These are phyloP conservation scores for Groenewaldozyma auringiensis DNA, from an alignment of 1,139 yeast species.

Conservation along the genomic window DNA sequence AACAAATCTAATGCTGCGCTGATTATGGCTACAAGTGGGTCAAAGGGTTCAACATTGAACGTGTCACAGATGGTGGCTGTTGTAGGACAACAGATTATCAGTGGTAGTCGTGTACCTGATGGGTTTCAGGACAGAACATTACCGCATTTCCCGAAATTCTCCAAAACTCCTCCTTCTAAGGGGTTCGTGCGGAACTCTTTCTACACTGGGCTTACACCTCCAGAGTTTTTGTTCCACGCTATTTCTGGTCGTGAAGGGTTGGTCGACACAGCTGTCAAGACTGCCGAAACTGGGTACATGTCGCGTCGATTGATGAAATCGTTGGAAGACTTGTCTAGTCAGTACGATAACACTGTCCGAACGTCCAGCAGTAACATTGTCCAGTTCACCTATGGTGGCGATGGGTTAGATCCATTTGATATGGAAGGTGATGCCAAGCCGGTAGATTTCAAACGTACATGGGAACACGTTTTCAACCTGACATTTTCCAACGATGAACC, in stretches of 20 bases:
- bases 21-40: slow-evolving; percentile 99
- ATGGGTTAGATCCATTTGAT: slow-evolving; percentile 95
- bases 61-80: slow-evolving; percentile 99
- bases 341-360: slow-evolving; percentile 90
- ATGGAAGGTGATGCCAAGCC: slow-evolving; percentile 99
- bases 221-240: slow-evolving; percentile 96
- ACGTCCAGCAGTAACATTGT: slow-evolving; percentile 95
- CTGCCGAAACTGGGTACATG: slow-evolving; percentile 99
- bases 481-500: slow-evolving; percentile 51
- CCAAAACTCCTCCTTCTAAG: slow-evolving; percentile 95
- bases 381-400: slow-evolving; percentile 97
- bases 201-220: slow-evolving; percentile 88
- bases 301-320: slow-evolving; percentile 98
- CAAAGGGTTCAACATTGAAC: slow-evolving; percentile 95
- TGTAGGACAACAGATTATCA: slow-evolving; percentile 97
- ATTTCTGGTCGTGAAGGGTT: slow-evolving; percentile 99
- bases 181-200: slow-evolving; percentile 97
- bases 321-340: slow-evolving; percentile 88
- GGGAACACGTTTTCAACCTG: slow-evolving; percentile 84
- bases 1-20: slow-evolving; percentile 91
- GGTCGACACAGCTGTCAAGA: slow-evolving; percentile 98
- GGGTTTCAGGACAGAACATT: slow-evolving; percentile 98
- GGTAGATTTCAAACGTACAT: slow-evolving; percentile 84
- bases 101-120: slow-evolving; percentile 98
- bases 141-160: slow-evolving; percentile 93